Conservation (phyloP, 1,284 basidiomycete species). For the Boletus smithii region DNA sequence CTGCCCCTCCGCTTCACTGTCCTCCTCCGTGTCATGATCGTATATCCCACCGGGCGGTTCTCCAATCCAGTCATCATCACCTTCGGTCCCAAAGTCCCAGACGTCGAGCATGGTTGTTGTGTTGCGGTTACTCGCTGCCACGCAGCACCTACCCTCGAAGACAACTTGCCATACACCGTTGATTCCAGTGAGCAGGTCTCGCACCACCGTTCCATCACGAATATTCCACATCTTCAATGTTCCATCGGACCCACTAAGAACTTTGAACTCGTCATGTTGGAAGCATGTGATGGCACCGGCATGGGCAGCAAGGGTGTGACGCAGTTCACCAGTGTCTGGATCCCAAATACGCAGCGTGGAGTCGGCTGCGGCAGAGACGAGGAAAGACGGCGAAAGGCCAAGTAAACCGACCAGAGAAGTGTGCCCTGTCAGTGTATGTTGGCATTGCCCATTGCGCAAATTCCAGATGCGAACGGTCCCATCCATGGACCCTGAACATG, state of each 20-base stretch:
- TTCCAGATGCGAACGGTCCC: slow-evolving; percentile 94
- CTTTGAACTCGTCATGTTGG: slow-evolving; percentile 95
- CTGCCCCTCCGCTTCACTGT: slow-evolving; percentile 51
- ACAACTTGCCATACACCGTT: slow-evolving; percentile 95
- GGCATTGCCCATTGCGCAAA: slow-evolving; percentile 73
- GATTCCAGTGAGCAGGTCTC: slow-evolving; percentile 85
- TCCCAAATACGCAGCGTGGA: slow-evolving; percentile 92
- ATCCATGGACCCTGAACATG: slow-evolving; percentile 95
- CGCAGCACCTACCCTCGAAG: slow-evolving; percentile 88
- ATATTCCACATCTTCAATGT: slow-evolving; percentile 97
- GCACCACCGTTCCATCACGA: slow-evolving; percentile 75
- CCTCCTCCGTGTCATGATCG: slow-evolving; percentile 54
- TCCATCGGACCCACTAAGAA: slow-evolving; percentile 91
- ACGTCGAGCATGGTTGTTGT: slow-evolving; percentile 79
- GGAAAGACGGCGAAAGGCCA: slow-evolving; percentile 80
- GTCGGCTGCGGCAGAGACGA: slow-evolving; percentile 93
- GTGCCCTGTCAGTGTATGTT: slow-evolving; percentile 80
- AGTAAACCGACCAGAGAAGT: slow-evolving; percentile 86
- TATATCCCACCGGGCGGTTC: slow-evolving; percentile 49
- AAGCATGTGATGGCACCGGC: slow-evolving; percentile 96
- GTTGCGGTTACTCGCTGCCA: slow-evolving; percentile 84
- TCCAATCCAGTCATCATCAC: slow-evolving; percentile 55
- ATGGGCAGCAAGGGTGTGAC: slow-evolving; percentile 81
- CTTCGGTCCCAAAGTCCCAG: slow-evolving; percentile 79
- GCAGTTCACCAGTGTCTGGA: slow-evolving; percentile 74